These are phyloP conservation scores for Hypoxylon sp. DNA, from an alignment of 2,329 filamentous ascomycete genomes.

Conservation along the genomic window DNA sequence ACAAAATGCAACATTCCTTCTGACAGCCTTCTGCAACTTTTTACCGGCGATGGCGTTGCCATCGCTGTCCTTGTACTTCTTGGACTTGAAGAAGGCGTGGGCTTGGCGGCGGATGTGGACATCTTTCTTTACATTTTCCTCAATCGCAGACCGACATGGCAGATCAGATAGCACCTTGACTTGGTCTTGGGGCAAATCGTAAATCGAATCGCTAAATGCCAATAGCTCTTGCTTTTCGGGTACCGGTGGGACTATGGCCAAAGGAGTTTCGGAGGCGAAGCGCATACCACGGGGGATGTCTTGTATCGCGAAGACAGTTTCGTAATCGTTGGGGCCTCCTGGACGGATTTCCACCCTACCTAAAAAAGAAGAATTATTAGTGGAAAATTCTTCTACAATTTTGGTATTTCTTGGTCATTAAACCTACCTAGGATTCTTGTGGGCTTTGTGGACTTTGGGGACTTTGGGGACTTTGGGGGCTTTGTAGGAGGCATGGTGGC, in stretches of 20 bases:
- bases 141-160: not conserved
- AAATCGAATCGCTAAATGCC: conserved; percentile 10
- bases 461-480: no score
- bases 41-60: conserved; percentile 19
- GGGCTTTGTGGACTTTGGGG: no score
- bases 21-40: conserved; percentile 16
- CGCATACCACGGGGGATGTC: conserved; percentile 33
- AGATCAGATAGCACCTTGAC: conserved; percentile 9
- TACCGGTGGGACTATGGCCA: conserved; percentile 21
- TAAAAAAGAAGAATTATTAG: no score
- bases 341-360: no score
- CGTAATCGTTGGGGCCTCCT: conserved; percentile 4
- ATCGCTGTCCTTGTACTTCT: conserved; percentile 12
- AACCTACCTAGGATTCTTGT: no score
- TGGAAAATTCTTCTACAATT: no score
- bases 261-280: conserved; percentile 27
- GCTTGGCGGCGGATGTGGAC: not conserved
- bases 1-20: conserved; percentile 17
- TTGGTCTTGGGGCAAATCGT: conserved; percentile 3
- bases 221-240: conserved; percentile 21
- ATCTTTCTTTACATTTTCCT: conserved; percentile 8
- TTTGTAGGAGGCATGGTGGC: no score
- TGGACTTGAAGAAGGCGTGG: conserved; percentile 21
- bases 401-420: no score
- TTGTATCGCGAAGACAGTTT: conserved; percentile 28